Conservation (phyloP, 2,329 filamentous ascomycete species). For the Zasmidium citrigriseum region DNA sequence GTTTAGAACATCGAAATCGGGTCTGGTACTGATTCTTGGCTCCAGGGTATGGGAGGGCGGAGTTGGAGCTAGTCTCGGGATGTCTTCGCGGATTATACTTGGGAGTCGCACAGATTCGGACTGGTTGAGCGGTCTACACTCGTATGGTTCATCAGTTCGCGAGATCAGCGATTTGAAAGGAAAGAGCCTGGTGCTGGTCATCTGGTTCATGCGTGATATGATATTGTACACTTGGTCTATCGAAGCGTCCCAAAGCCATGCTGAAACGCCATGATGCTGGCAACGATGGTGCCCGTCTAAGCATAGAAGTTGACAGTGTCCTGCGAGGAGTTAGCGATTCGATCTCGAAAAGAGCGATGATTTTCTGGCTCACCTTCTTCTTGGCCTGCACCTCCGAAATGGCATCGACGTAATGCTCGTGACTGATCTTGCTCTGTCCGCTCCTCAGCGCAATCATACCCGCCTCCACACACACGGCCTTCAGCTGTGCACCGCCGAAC, state of each 20-base stretch:
- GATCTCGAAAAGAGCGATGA: not conserved
- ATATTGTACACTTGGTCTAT: not conserved
- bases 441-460: conserved; percentile 97
- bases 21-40: not conserved
- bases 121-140: too few species aligned
- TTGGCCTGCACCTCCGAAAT: conserved; percentile 93
- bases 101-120: too few species aligned
- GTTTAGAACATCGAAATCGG: not conserved
- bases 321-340: conserved; percentile 21
- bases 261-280: not conserved
- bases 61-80: not conserved
- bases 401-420: conserved; percentile 98
- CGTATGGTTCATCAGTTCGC: not conserved
- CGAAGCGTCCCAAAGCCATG: not conserved
- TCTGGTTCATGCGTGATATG: not conserved
- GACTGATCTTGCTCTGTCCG: conserved; percentile 93
- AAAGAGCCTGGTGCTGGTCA: not conserved
- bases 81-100: too few species aligned
- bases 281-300: conserved; percentile 18
- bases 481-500: conserved; percentile 95
- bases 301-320: conserved; percentile 41
- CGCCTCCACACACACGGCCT: conserved; percentile 97
- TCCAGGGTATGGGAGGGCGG: not conserved
- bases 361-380: conserved; percentile 69
- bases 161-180: not conserved